Conservation (phyloP, 1,139 yeast species). For the Suhomyces guaymorum region DNA sequence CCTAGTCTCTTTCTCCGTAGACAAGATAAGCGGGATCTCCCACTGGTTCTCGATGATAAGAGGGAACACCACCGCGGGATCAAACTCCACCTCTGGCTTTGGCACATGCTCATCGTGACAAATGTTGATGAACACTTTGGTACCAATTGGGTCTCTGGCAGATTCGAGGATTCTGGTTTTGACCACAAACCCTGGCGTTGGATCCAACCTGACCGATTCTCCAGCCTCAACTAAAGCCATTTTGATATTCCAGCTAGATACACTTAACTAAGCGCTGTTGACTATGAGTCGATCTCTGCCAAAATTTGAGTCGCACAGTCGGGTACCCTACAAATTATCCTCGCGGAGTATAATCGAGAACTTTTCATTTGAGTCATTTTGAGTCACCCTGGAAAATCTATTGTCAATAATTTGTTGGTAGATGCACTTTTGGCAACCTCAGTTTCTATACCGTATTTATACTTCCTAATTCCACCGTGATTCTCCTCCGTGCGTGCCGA, state of each 20-base stretch:
- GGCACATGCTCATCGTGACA: conserved; percentile 71
- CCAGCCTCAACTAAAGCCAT: conserved; percentile 13
- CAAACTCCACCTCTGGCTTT: conserved; percentile 46
- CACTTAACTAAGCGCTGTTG: no score
- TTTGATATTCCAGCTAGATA: no score
- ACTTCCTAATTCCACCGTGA: background rate
- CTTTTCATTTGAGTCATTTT: conserved; percentile 5
- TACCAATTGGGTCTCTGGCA: conserved; percentile 32
- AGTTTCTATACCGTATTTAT: background rate
- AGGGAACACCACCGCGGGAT: conserved; percentile 60
- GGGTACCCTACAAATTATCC: no score
- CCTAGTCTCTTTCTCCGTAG: conserved; percentile 50
- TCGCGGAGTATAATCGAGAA: no score
- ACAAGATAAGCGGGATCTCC: conserved; percentile 81
- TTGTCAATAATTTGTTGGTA: background rate
- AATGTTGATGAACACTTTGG: conserved; percentile 77
- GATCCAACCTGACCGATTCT: conserved; percentile 26
- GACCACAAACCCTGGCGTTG: conserved; percentile 64
- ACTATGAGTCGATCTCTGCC: no score
- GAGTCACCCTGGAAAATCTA: conserved; percentile 3
- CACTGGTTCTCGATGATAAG: conserved; percentile 71
- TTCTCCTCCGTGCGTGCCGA: background rate
- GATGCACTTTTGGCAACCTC: conserved; percentile 1
- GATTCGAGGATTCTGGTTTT: conserved; percentile 54
- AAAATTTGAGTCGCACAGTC: no score